A percentile compares a stretch with the other conserved stretches of the same genome.
phyloP scores from a whole-genome alignment of 1,284 basidiomycete species.

The Microbotryomycetes sp. region DNA sequence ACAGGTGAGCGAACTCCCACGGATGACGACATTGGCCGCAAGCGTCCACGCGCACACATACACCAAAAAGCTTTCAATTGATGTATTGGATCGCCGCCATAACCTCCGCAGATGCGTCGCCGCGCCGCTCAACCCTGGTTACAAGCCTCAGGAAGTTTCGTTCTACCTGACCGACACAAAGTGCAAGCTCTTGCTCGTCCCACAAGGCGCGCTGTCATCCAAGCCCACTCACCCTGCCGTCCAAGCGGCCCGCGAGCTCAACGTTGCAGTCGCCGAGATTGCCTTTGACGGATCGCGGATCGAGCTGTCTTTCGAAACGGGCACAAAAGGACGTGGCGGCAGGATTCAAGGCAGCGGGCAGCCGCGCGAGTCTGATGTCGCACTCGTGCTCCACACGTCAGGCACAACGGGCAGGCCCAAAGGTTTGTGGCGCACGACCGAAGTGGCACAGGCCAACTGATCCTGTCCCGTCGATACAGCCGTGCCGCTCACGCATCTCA shows the following conservation, averaged over 20 bases:
- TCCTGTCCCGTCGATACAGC: slow-evolving; percentile 41
- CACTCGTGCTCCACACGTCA: slow-evolving; percentile 53
- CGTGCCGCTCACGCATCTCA: slow-evolving; percentile 55
- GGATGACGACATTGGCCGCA: not conserved
- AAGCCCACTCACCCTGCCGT: slow-evolving; percentile 14
- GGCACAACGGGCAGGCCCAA: slow-evolving; percentile 56
- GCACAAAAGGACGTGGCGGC: not conserved
- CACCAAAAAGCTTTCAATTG: too few relatives aligned
- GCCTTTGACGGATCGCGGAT: slow-evolving; percentile 30
- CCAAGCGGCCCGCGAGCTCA: slow-evolving; percentile 34
- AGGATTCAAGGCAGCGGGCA: slow-evolving; percentile 19
- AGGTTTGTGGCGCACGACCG: slow-evolving; percentile 25
- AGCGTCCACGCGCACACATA: too few relatives aligned
- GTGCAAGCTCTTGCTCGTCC: slow-evolving; percentile 37
- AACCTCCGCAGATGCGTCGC: slow-evolving; percentile 37
- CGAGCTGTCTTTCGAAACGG: not conserved
- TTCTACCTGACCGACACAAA: slow-evolving; percentile 43
- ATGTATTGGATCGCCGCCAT: too few relatives aligned
- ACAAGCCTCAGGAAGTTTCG: slow-evolving; percentile 41
- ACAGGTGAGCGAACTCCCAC: slow-evolving; percentile 25
- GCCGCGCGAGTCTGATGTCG: slow-evolving; percentile 46
- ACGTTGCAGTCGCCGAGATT: slow-evolving; percentile 37
- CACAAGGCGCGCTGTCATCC: slow-evolving; percentile 14
- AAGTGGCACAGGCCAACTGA: not conserved
- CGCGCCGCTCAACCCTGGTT: slow-evolving; percentile 46